phyloP scores from a whole-genome alignment of 768 basidiomycete genomes.

The Lentinula sp. region DNA sequence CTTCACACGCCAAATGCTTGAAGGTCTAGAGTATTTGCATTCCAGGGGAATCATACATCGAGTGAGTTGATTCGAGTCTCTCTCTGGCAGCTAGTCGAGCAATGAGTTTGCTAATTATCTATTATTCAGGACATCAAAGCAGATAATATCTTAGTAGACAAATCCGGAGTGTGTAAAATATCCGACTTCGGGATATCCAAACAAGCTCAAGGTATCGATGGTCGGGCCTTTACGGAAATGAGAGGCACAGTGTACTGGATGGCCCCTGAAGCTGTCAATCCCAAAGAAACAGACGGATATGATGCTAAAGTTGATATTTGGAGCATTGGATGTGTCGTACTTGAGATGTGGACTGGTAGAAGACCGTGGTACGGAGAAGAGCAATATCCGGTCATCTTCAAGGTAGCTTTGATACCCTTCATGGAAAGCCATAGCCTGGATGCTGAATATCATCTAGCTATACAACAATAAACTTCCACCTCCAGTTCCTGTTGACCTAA shows the following conservation, averaged over 20 bases:
- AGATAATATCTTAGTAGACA: constrained; percentile 90
- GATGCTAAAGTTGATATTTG: constrained; percentile 95
- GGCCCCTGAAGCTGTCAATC: constrained; percentile 82
- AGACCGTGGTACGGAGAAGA: constrained; percentile 82
- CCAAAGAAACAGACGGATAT: constrained; percentile 64
- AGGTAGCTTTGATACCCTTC: constrained; percentile 39
- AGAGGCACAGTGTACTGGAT: constrained; percentile 95
- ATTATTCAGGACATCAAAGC: constrained; percentile 75
- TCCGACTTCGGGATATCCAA: constrained; percentile 98
- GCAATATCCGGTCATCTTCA: constrained; percentile 69
- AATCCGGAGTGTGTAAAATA: constrained; percentile 84
- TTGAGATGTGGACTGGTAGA: constrained; percentile 95
- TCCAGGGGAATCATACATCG: constrained; percentile 79
- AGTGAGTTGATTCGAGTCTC: constrained; percentile 30
- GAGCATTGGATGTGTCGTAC: constrained; percentile 88
- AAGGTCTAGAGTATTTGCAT: constrained; percentile 86
- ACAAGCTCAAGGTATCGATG: constrained; percentile 64
- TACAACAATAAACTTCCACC: constrained; percentile 63
- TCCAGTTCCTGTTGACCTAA: constrained; percentile 66
- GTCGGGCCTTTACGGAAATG: constrained; percentile 68
- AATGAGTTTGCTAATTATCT: background rate
- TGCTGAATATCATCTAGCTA: constrained; percentile 34
- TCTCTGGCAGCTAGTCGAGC: too few species aligned
- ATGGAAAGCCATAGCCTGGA: background rate
- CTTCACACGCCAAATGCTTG: constrained; percentile 81